Base-by-base conservation (phyloP, 202 grass and related monocot genomes). In the Thinopyrum obtusiflorum region DNA sequence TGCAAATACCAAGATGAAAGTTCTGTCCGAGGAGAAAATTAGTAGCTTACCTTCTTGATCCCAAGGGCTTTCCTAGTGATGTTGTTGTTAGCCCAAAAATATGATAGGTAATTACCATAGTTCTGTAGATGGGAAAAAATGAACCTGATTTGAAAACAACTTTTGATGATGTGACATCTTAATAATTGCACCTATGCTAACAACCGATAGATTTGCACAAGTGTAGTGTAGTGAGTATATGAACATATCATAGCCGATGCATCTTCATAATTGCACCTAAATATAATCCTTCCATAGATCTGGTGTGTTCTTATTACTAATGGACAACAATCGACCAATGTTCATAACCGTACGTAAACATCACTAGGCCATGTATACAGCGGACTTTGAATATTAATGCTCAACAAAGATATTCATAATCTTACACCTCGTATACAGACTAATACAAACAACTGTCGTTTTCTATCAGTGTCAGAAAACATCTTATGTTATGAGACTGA, bases 11-110 rank as follows among this genome's bases (percentile, higher is more conserved):
- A 21, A 71, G 17, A 79, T 40, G 17, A 59, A 8, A 53, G 15
- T 42, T 71, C 37, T 68, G 25, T 4, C 13, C 0, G 5, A 2
- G 29, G 7, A 24, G 4, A 17, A 66, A 68, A 24, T 6, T 1
- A 51, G 1, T 5, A 59, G 5, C 42, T 36, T 82, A 92, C 90
- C 84, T 85, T 82, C 26, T 73, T 81, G 47, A 92, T 92, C 27
- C 87, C 84, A 3, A 92, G 87, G 32, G 76, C 64, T 69, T 65
- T 49, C 23, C 68, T 77, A 6, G 63, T 78, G 29, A 62, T 20
- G 49, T 85, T 82, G 68, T 10, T 71, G 27, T 92, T 92, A 10
- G 87, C 90, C 90, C 87, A 92, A n/a, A 82, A 92, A 76, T 92
- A 92, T 25, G 81, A 89, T 2, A 89, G n/a, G 81, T 92, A 92